Evolutionary conservation across 805 yeast species (phyloP).

Genomic region (Sugiyamaella boreocaroliniensis): DNA sequence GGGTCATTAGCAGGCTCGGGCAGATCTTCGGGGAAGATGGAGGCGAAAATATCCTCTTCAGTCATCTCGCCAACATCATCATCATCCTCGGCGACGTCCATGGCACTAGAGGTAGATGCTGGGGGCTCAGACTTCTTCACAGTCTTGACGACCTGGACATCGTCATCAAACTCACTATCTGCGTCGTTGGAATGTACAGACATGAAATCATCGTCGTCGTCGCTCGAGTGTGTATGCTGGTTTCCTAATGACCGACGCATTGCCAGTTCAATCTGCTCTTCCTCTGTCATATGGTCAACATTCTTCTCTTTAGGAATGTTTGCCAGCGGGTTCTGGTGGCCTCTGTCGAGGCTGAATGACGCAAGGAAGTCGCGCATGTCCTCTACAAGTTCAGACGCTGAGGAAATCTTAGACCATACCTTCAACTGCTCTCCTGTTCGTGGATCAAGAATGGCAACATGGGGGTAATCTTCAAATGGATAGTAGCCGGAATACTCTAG

Average conservation of each 20-base stretch:
- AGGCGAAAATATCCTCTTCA: constrained; percentile 41
- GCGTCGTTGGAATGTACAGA: constrained; percentile 7
- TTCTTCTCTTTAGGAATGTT: constrained; percentile 43
- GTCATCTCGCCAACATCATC: constrained; percentile 26
- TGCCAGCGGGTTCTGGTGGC: constrained; percentile 53
- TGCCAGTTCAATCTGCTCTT: constrained; percentile 75
- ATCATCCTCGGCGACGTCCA: background rate
- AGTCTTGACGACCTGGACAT: constrained; percentile 7
- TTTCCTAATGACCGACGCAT: constrained; percentile 54
- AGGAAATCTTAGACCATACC: constrained; percentile 64
- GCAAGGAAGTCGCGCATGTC: constrained; percentile 66
- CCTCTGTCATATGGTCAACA: constrained; percentile 71
- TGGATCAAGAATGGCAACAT: constrained; percentile 87
- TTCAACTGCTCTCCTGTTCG: constrained; percentile 87
- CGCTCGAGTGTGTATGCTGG: constrained; percentile 13
- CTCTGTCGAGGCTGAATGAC: constrained; percentile 57
- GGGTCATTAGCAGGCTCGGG: constrained; percentile 59
- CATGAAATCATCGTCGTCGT: constrained; percentile 12
- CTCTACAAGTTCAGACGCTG: constrained; percentile 50
- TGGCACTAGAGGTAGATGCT: background rate
- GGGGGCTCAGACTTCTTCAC: background rate
- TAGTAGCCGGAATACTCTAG: constrained; percentile 65
- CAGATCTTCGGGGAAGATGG: constrained; percentile 45
- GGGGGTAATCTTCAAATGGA: constrained; percentile 69
- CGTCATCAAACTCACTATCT: constrained; percentile 2